These are phyloP conservation scores for Lentinula sp. DNA, from an alignment of 768 basidiomycete species.

Conservation along the genomic window DNA sequence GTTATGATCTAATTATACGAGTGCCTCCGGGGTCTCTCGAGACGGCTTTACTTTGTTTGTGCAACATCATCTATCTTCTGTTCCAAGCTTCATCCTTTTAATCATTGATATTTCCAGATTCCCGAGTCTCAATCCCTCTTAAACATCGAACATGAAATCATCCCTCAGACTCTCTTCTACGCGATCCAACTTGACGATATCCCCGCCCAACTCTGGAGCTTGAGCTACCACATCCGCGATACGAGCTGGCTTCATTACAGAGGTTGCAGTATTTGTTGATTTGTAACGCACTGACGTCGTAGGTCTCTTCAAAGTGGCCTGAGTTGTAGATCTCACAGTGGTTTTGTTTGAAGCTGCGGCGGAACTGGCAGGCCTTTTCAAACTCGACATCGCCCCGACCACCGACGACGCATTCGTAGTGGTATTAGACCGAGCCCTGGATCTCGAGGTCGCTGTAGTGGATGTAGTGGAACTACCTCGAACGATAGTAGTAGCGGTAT, in stretches of 20 bases:
- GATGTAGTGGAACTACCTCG: neutral
- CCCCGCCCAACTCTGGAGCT: neutral
- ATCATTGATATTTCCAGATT: neutral
- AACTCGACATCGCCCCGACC: too few species aligned
- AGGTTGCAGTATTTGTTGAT: neutral
- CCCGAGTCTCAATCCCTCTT: neutral
- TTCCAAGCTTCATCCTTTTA: too few species aligned
- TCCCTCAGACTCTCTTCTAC: neutral
- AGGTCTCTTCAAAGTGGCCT: neutral
- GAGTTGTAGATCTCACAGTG: neutral
- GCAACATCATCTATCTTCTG: too few species aligned
- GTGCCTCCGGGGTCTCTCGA: too few species aligned
- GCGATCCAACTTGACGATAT: neutral
- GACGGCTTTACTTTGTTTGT: too few species aligned
- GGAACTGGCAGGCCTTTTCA: neutral
- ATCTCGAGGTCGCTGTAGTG: neutral
- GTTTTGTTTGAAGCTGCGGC: neutral
- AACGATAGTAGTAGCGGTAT: neutral
- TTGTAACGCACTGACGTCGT: neutral
- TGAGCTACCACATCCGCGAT: neutral
- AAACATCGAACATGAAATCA: conserved; percentile 6
- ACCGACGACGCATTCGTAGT: too few species aligned
- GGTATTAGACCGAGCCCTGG: neutral
- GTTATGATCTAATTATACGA: too few species aligned
- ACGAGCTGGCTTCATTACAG: neutral